Evolutionary conservation across 2,329 filamentous ascomycete genomes (phyloP), one percentile per base, ranked within the genome.

Genomic region (Sphaerulina musiva): DNA sequence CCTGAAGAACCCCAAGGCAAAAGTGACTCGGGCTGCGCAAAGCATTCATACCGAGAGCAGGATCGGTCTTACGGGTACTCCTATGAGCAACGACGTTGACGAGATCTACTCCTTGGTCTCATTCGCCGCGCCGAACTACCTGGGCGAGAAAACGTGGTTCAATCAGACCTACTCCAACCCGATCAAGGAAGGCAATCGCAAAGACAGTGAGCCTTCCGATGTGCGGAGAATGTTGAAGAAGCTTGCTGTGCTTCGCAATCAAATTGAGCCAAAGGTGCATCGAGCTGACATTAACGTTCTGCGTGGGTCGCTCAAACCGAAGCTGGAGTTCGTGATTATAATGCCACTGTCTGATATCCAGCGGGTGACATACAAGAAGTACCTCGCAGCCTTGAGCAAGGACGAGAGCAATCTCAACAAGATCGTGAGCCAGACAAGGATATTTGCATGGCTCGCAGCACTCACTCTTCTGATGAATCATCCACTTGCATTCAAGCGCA

Each of bases 21-120:
- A 75, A 17, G 72, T 85, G 34, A 74, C 82, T 42, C 59, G 69
- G 38, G 76, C 80, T 5, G 80, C 84, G 17, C 73, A 73, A 1
- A 69, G 73, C 9, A 85, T 96, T 66, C 76, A 69, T 56, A 87
- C 89, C 0, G 80, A 74, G 51, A 84, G 79, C 56, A 83, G 90
- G 9, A 87, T 96, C 59, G 91, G 89, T 5, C 75, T 96, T 57
- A 95, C 90, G 0, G 91, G 90, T 0, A 92, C 90, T 0, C 91
- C 91, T 0, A 74, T 96, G 48, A 84, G 87, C 4, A 96, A 95
- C 66, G 87, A 89, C 48, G 82, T 95, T 0, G 74, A 80, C 29
- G 91, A 96, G 63, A 95, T 95, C 65, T 89, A 85, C 65, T 74
- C 83, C n/a, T 88, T 95, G 81, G 85, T 95, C 54, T 80, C 91